Evolutionary conservation across 208 protist species (phyloP), one percentile per base, ranked within the genome.

Genomic region (Trypanosoma mega): DNA sequence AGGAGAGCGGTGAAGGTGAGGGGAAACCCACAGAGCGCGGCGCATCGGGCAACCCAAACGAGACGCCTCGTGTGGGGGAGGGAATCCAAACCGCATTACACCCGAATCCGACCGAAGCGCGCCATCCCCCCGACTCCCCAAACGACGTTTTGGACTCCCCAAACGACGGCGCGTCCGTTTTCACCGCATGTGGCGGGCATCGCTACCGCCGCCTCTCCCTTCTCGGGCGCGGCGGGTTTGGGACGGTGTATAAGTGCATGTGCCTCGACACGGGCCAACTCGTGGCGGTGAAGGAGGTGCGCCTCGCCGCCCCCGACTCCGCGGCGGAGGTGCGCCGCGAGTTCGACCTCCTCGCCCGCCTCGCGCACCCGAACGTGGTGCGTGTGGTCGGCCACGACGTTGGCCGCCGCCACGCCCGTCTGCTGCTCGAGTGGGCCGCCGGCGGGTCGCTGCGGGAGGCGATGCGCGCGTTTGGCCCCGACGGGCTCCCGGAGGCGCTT

Each of bases 391-490:
- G 74, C 26, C 85, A 82, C 69, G 78, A 87, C 77, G 72, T 85
- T 52, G 27, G 66, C 21, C 67, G 56, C 23, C 57, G 48, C 34
- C 63, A 70, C 26, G 80, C 76, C 4, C 72, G 72, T 41, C 80
- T 92, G 59, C 85, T 87, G 71, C 81, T 92, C 69, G 78, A 92
- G 67, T 92, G 81, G 80, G 72, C 87, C 55, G 79, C 85, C 30
- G 80, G 74, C 3, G 85, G 85, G 21, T 87, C 76, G 30, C 54
- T 92, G 27, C 66, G 74, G 31, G 75, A 85, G 31, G 76, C 87
- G 43, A 60, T 92, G 50, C 66, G 60, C 21, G 31, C 61, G 51
- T 58, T 70, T 47, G 59, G 49, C 36, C 62, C 66, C 53, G 68
- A 57, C 9, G 57, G 50, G 21, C 64, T 92, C 36, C 68, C 68